Percentiles rank a stretch among this genome's conserved stretches.
Conservation (phyloP, 2,329 filamentous ascomycete genomes). For the Aspergillus texensis region DNA sequence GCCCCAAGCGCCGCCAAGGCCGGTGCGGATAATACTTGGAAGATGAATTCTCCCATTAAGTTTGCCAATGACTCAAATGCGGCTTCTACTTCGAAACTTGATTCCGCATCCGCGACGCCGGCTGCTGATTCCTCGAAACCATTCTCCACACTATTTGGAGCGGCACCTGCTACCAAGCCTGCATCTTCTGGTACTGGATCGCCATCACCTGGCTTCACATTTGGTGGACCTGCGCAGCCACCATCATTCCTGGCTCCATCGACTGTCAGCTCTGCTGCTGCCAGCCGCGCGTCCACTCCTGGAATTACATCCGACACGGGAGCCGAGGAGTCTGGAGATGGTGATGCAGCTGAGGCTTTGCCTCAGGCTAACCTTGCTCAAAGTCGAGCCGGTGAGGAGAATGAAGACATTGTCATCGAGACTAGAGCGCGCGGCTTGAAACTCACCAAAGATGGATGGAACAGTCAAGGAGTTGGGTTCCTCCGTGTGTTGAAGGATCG, state of each 20-base stretch:
- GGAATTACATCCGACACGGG: slow-evolving; percentile 49
- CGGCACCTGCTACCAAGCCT: slow-evolving; percentile 19
- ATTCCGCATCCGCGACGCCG: slow-evolving; percentile 25
- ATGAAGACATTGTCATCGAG: slow-evolving; percentile 72
- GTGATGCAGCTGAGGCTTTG: slow-evolving; percentile 60
- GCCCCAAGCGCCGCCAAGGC: slow-evolving; percentile 16
- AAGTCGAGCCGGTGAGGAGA: slow-evolving; percentile 68
- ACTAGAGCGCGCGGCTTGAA: slow-evolving; percentile 71
- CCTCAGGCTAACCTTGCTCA: slow-evolving; percentile 72
- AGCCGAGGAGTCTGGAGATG: slow-evolving; percentile 48
- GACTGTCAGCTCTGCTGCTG: slow-evolving; percentile 37
- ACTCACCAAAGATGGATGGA: slow-evolving; percentile 62
- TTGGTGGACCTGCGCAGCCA: slow-evolving; percentile 35
- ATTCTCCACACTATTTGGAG: slow-evolving; percentile 34
- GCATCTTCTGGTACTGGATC: slow-evolving; percentile 23
- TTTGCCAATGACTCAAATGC: slow-evolving; percentile 41
- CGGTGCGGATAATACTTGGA: slow-evolving; percentile 50
- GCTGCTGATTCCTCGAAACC: slow-evolving; percentile 30
- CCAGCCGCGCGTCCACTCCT: slow-evolving; percentile 51
- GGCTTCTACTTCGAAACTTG: slow-evolving; percentile 30
- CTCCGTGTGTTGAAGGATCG: slow-evolving; percentile 75
- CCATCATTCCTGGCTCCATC: slow-evolving; percentile 33
- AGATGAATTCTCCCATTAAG: slow-evolving; percentile 50
- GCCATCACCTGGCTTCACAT: slow-evolving; percentile 41
- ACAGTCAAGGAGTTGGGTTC: slow-evolving; percentile 69